A percentile compares a stretch with the other conserved stretches of the same genome.
These are phyloP conservation scores for Xylaria flabelliformis DNA, from an alignment of 495 filamentous ascomycete genomes.

Conservation along the genomic window DNA sequence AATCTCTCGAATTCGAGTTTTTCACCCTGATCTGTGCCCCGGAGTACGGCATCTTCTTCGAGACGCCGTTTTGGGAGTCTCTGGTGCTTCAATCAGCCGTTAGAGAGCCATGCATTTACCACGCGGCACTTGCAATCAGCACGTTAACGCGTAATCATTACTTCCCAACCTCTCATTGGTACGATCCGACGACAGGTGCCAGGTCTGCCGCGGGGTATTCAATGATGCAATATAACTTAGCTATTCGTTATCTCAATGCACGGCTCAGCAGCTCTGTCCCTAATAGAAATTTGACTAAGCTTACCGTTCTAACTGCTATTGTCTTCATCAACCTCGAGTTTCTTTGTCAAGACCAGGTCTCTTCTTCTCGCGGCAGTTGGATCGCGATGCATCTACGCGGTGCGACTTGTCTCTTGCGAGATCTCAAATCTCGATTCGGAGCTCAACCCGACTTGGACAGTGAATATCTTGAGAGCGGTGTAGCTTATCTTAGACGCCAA, in stretches of 20 bases:
- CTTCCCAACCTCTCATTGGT: slow-evolving; percentile 29
- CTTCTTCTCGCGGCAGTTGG: not conserved
- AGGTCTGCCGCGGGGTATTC: slow-evolving; percentile 25
- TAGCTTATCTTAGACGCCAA: not conserved
- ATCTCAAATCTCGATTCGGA: not conserved
- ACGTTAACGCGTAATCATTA: slow-evolving; percentile 33
- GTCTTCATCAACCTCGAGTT: slow-evolving; percentile 37
- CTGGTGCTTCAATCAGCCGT: slow-evolving; percentile 32
- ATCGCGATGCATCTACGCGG: slow-evolving; percentile 4
- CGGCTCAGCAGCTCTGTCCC: slow-evolving; percentile 27
- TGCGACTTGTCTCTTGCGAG: slow-evolving; percentile 4
- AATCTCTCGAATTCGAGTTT: slow-evolving; percentile 28
- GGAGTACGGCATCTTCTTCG: slow-evolving; percentile 36
- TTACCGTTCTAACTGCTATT: slow-evolving; percentile 34
- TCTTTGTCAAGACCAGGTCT: slow-evolving; percentile 22
- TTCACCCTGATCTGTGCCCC: slow-evolving; percentile 33
- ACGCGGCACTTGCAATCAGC: slow-evolving; percentile 34
- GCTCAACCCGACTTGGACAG: not conserved
- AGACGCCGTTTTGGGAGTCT: slow-evolving; percentile 32
- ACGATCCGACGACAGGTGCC: slow-evolving; percentile 20
- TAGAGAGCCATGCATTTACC: slow-evolving; percentile 33
- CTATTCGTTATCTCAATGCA: slow-evolving; percentile 33
- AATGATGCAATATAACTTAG: slow-evolving; percentile 34
- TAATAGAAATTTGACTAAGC: slow-evolving; percentile 25
- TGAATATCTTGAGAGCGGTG: not conserved